These are phyloP conservation scores for Citrus unshiu DNA, from an alignment of 345 rosid genomes.

Conservation along the genomic window DNA sequence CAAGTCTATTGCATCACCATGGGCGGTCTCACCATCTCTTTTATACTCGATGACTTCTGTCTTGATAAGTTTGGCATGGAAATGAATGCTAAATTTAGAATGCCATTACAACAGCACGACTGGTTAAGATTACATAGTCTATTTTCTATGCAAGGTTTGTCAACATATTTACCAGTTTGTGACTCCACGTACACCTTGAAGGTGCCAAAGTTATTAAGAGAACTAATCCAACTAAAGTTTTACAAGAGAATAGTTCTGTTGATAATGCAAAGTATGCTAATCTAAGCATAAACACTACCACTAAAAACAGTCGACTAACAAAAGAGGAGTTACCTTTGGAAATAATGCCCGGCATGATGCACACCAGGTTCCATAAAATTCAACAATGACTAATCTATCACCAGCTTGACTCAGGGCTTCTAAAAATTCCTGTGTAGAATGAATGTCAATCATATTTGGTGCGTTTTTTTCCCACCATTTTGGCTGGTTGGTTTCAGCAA, in stretches of 20 bases:
- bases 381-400: slow-evolving; percentile 84
- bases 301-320: not conserved
- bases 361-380: slow-evolving; percentile 97
- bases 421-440: slow-evolving; percentile 81
- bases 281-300: not conserved
- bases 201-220: not conserved
- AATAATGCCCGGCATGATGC: slow-evolving; percentile 89
- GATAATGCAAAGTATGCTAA: not conserved
- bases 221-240: not conserved
- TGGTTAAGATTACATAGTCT: not conserved
- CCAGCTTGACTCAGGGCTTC: slow-evolving; percentile 69
- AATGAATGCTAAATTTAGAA: not conserved
- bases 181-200: not conserved
- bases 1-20: not conserved
- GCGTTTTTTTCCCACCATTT: slow-evolving; percentile 94
- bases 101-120: not conserved
- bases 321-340: slow-evolving; percentile 54
- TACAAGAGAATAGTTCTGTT: not conserved
- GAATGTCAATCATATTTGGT: slow-evolving; percentile 91
- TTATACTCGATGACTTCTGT: not conserved
- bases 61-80: not conserved
- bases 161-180: not conserved
- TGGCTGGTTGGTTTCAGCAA: slow-evolving; percentile 71
- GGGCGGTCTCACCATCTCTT: not conserved
- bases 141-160: not conserved